These are phyloP conservation scores for Arthrobotrys megalospora DNA, from an alignment of 2,329 filamentous ascomycete species.

Conservation along the genomic window DNA sequence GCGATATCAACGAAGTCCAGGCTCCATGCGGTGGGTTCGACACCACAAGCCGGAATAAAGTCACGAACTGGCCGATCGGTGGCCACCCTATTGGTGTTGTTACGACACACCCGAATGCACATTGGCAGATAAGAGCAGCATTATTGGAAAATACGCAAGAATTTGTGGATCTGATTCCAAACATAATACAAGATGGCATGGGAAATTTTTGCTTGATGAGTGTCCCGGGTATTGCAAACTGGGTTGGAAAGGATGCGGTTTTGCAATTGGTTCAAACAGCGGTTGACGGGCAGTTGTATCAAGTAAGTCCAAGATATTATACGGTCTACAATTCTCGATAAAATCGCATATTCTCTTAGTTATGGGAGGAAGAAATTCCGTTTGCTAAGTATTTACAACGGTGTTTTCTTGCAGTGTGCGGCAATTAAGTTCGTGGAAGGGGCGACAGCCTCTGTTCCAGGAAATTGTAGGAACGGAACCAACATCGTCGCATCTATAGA, in stretches of 20 bases:
- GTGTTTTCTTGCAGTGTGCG: slow-evolving; percentile 12
- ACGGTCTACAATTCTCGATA: background rate
- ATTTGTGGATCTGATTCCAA: slow-evolving; percentile 42
- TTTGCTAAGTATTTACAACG: too few relatives aligned
- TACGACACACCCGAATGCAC: slow-evolving; percentile 31
- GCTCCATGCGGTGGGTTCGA: slow-evolving; percentile 40
- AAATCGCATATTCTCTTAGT: too few relatives aligned
- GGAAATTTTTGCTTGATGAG: slow-evolving; percentile 31
- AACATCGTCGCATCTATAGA: slow-evolving; percentile 31
- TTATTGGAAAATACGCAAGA: slow-evolving; percentile 21
- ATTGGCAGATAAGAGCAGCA: slow-evolving; percentile 36
- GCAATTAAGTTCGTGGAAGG: slow-evolving; percentile 42
- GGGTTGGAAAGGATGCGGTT: slow-evolving; percentile 41
- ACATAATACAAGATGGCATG: slow-evolving; percentile 28
- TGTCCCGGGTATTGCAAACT: slow-evolving; percentile 23
- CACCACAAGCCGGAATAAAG: slow-evolving; percentile 28
- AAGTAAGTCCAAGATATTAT: slow-evolving; percentile 12
- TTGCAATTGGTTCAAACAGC: slow-evolving; percentile 43
- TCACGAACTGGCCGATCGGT: slow-evolving; percentile 30
- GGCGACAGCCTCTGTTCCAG: slow-evolving; percentile 14
- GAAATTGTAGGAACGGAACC: slow-evolving; percentile 35
- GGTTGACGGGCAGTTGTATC: slow-evolving; percentile 32
- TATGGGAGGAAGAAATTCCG: background rate
- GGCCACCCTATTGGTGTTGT: slow-evolving; percentile 39
- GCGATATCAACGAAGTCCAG: slow-evolving; percentile 24